A percentile compares a stretch with the other conserved stretches of the same genome.
Evolutionary conservation across 306 rosid species (phyloP).

Genomic region (Trifolium dubium): DNA sequence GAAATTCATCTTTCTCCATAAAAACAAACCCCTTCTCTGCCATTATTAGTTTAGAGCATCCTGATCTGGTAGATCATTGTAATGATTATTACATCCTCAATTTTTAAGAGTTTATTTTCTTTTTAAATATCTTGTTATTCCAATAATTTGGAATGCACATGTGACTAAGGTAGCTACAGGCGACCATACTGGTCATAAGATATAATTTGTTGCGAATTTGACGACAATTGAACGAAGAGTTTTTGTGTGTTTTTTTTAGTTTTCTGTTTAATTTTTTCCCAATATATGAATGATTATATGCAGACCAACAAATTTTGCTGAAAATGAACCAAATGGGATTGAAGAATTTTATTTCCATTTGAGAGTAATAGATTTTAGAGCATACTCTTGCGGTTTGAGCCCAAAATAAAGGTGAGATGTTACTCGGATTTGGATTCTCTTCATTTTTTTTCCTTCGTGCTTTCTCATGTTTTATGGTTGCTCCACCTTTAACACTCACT

Average conservation of each 20-base stretch:
- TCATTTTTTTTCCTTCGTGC: not conserved
- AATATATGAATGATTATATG: conserved; percentile 10
- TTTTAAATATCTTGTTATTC: conserved; percentile 8
- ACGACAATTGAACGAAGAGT: conserved; percentile 30
- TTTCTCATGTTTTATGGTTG: not conserved
- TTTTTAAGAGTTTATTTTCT: conserved; percentile 30
- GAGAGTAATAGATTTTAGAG: not conserved
- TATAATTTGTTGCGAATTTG: conserved; percentile 34
- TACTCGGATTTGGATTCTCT: not conserved
- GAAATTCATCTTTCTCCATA: conserved; percentile 15
- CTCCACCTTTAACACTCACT: not conserved
- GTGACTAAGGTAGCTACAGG: conserved; percentile 36
- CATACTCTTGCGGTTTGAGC: not conserved
- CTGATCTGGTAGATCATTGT: conserved; percentile 33
- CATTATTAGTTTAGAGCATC: conserved; percentile 39
- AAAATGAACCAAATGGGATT: not conserved
- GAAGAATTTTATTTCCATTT: not conserved
- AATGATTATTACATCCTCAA: conserved; percentile 36
- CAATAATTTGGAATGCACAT: conserved; percentile 38
- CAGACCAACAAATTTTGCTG: not conserved
- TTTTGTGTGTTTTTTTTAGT: not conserved
- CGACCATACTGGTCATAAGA: conserved; percentile 40
- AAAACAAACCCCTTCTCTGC: conserved; percentile 14
- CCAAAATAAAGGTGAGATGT: not conserved
- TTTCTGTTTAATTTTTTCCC: not conserved